A percentile compares a stretch with the other conserved stretches of the same genome.
Evolutionary conservation across 2,329 filamentous ascomycete species (phyloP).

Genomic region (Sporothrix pseudoabietina): DNA sequence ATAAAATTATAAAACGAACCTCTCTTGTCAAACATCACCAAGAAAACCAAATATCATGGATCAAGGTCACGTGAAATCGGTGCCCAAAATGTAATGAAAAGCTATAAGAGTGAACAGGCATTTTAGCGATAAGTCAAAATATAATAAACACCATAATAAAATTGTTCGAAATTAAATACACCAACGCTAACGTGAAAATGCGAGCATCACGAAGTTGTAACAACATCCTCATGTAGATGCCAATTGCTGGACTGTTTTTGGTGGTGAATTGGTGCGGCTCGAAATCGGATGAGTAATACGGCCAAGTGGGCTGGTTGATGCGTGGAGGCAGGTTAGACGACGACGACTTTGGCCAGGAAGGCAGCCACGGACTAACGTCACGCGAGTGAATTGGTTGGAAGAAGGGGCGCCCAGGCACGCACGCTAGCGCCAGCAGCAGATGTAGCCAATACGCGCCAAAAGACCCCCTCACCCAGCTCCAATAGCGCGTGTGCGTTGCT

Average conservation of each 20-base stretch:
- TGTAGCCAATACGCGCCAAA: neutral
- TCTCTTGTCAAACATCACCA: neutral
- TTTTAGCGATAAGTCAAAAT: neutral
- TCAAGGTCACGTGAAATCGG: neutral
- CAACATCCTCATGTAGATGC: neutral
- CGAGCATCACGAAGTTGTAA: neutral
- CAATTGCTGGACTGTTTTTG: neutral
- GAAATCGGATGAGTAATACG: slow-evolving; percentile 25
- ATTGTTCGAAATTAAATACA: too few species aligned
- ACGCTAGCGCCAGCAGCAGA: too few species aligned
- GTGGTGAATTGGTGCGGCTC: neutral
- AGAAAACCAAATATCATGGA: neutral
- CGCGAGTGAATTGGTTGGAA: slow-evolving; percentile 22
- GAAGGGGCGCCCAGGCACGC: neutral
- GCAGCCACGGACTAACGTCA: slow-evolving; percentile 36
- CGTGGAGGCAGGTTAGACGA: neutral
- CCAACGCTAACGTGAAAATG: too few species aligned
- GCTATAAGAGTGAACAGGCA: neutral
- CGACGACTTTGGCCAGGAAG: slow-evolving; percentile 28
- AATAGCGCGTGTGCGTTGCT: slow-evolving; percentile 12
- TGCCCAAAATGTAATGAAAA: neutral
- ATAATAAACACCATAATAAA: too few species aligned
- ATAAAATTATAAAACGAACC: neutral
- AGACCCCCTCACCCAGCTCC: neutral
- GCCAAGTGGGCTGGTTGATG: neutral